These are phyloP conservation scores for Tetracladium setigerum DNA, from an alignment of 495 filamentous ascomycete species.

Conservation along the genomic window DNA sequence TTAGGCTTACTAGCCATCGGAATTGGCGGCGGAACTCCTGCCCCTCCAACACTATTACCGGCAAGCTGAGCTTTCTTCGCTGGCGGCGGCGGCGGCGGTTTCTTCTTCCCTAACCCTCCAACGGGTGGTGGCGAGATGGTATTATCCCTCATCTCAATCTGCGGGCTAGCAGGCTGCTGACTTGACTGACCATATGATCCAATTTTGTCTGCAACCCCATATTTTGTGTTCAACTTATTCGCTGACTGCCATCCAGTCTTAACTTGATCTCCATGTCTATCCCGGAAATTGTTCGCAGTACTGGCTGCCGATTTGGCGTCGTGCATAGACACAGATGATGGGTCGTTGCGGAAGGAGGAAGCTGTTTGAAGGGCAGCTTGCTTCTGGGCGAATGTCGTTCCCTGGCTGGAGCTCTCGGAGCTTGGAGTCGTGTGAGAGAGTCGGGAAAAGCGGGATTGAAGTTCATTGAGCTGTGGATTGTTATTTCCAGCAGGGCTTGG, in stretches of 20 bases:
- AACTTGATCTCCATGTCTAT: constrained; percentile 65
- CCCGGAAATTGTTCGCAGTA: constrained; percentile 66
- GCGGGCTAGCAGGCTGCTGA: constrained; percentile 1
- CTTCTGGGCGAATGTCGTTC: constrained; percentile 56
- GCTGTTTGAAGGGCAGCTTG: constrained; percentile 53
- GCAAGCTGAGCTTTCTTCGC: constrained; percentile 45
- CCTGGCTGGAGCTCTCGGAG: constrained; percentile 29
- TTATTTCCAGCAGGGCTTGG: constrained; percentile 3
- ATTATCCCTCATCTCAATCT: constrained; percentile 4
- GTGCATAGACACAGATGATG: constrained; percentile 46
- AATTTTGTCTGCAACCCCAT: constrained; percentile 29
- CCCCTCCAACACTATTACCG: constrained; percentile 8
- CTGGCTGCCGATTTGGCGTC: constrained; percentile 47
- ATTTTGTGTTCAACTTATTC: constrained; percentile 47
- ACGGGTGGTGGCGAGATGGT: constrained; percentile 23
- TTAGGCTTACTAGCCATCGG: constrained; percentile 30
- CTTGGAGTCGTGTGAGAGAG: constrained; percentile 20
- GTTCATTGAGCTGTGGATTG: constrained; percentile 45
- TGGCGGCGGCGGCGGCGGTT: constrained; percentile 64
- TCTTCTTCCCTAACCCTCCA: constrained; percentile 34
- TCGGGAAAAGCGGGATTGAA: constrained; percentile 45
- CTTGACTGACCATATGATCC: constrained; percentile 12
- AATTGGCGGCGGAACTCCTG: constrained; percentile 37
- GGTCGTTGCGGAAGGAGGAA: constrained; percentile 44
- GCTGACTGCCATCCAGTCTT: constrained; percentile 55